phyloP scores from a whole-genome alignment of 306 rosid genomes.

The Glycine soja region DNA sequence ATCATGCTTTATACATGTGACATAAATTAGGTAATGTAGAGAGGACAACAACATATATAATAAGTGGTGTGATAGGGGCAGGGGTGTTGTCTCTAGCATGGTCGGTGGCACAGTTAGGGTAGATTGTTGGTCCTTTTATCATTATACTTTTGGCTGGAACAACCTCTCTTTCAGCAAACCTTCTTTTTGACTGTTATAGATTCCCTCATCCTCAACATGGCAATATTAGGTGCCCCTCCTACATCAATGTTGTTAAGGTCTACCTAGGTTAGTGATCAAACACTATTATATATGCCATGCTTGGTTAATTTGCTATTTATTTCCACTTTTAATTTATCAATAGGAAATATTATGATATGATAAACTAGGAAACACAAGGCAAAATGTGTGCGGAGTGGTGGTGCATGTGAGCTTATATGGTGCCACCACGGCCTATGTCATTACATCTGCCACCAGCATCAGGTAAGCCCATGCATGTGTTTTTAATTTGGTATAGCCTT shows the following conservation, averaged over 20 bases:
- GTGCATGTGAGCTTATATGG: slow-evolving; percentile 51
- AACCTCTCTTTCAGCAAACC: slow-evolving; percentile 55
- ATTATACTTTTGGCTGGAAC: slow-evolving; percentile 58
- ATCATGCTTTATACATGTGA: neutral
- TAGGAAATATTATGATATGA: neutral
- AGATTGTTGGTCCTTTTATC: slow-evolving; percentile 69
- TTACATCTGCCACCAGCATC: slow-evolving; percentile 63
- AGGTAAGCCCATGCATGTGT: slow-evolving; percentile 44
- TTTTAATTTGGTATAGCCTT: no score
- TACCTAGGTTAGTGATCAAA: slow-evolving; percentile 25
- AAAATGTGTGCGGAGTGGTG: slow-evolving; percentile 40
- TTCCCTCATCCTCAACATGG: slow-evolving; percentile 61
- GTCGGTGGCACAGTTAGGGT: slow-evolving; percentile 81
- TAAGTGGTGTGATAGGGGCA: slow-evolving; percentile 86
- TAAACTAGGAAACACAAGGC: slow-evolving; percentile 29
- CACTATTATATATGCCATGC: no score
- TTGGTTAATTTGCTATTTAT: neutral
- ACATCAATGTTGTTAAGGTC: slow-evolving; percentile 58
- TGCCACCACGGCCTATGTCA: slow-evolving; percentile 51
- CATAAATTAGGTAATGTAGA: slow-evolving; percentile 51
- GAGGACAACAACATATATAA: slow-evolving; percentile 70
- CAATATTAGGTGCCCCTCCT: slow-evolving; percentile 44
- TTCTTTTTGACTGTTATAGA: slow-evolving; percentile 64
- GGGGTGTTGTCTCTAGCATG: slow-evolving; percentile 85
- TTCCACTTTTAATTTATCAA: neutral